Percentiles rank a stretch among this genome's conserved stretches.
Evolutionary conservation across 257 asterid species (phyloP).

Genomic region (Nicotiana tabacum): DNA sequence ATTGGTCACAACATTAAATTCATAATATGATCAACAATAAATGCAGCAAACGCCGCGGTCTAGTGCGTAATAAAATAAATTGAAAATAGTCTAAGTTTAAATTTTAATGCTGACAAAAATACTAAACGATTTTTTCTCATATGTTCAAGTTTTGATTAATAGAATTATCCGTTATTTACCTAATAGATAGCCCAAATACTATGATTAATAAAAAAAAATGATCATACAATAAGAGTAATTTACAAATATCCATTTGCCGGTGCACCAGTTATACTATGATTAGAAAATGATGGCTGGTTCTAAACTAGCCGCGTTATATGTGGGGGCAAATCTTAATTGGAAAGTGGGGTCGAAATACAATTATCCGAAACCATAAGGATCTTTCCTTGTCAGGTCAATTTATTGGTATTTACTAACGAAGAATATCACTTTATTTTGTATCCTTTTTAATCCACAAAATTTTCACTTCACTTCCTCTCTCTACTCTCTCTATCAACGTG

Average conservation of each 20-base stretch:
- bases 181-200: no score
- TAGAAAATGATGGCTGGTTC: neutral
- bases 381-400: neutral
- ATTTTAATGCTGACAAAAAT: no score
- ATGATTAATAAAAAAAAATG: neutral
- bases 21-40: neutral
- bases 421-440: neutral
- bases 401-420: neutral
- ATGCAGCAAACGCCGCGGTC: no score
- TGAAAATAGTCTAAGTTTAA: no score
- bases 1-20: neutral
- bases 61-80: no score
- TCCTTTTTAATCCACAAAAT: neutral
- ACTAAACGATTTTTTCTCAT: no score
- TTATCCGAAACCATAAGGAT: constrained; percentile 8
- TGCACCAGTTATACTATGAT: neutral
- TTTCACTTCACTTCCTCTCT: constrained; percentile 12
- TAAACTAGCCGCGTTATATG: neutral
- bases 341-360: constrained; percentile 2
- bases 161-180: no score
- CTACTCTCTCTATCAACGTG: constrained; percentile 3
- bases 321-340: neutral
- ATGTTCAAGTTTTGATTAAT: no score
- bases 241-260: neutral
- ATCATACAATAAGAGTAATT: neutral